Percentiles rank a stretch among this genome's conserved stretches.
phyloP scores from a whole-genome alignment of 2,329 filamentous ascomycete species.

The Dactylonectria estremocensis region DNA sequence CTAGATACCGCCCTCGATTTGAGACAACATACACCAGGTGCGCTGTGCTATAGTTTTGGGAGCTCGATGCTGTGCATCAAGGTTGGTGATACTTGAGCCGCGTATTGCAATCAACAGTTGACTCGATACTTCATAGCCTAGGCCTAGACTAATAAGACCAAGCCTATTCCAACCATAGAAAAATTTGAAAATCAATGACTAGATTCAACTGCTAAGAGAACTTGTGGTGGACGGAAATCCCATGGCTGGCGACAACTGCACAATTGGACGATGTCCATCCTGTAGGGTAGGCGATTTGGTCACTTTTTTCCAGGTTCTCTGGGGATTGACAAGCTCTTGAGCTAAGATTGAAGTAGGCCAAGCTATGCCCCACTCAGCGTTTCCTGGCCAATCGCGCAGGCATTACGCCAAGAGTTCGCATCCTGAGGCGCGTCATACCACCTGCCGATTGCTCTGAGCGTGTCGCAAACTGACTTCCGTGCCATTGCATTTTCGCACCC shows the following conservation, averaged over 20 bases:
- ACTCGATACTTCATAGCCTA: too few species aligned
- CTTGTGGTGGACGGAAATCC: neutral
- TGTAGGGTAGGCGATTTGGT: neutral
- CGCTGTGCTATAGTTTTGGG: too few species aligned
- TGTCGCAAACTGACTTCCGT: constrained; percentile 43
- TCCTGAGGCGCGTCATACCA: constrained; percentile 41
- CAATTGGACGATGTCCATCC: neutral
- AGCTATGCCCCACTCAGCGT: constrained; percentile 15
- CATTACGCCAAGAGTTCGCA: constrained; percentile 15
- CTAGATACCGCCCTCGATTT: too few species aligned
- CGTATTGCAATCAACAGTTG: too few species aligned
- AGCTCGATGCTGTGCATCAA: too few species aligned
- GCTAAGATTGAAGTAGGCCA: constrained; percentile 2
- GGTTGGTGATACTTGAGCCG: too few species aligned
- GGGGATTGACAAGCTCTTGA: neutral
- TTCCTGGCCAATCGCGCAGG: constrained; percentile 38
- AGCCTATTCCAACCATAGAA: neutral
- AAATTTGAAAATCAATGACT: neutral
- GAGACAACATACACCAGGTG: too few species aligned
- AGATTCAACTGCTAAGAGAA: neutral
- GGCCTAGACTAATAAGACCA: too few species aligned
- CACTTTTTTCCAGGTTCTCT: neutral
- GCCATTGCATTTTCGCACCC: constrained; percentile 20
- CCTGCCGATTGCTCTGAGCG: constrained; percentile 33
- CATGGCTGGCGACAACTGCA: neutral